A percentile compares a stretch with the other conserved stretches of the same genome.
These are phyloP conservation scores for Carex myosuroides DNA, from an alignment of 176 grass and related monocot species.

Conservation along the genomic window DNA sequence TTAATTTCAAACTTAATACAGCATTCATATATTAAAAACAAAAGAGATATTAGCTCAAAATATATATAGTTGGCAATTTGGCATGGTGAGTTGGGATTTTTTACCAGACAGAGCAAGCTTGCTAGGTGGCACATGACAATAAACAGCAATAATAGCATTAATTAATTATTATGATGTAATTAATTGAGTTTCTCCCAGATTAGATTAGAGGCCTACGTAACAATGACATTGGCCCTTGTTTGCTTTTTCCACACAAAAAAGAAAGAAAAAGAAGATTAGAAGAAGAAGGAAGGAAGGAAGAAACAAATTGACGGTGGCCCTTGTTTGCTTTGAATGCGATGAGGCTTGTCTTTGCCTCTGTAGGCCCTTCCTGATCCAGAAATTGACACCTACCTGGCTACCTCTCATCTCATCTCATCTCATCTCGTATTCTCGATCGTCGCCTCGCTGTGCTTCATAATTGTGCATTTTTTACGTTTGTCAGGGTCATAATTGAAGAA, in stretches of 20 bases:
- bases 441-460: neutral
- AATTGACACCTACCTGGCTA: neutral
- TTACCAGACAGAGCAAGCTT: neutral
- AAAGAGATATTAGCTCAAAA: neutral
- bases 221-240: neutral
- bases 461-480: neutral
- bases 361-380: neutral
- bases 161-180: neutral
- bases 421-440: neutral
- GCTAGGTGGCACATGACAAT: neutral
- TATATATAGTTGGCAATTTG: neutral
- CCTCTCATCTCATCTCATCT: neutral
- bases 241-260: too few species aligned
- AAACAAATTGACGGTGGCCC: neutral
- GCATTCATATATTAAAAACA: neutral
- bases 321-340: neutral
- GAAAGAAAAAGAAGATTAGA: too few species aligned
- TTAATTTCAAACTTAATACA: neutral
- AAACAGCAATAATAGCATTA: constrained; percentile 1
- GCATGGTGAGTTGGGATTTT: neutral
- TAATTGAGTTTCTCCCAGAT: neutral
- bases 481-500: neutral
- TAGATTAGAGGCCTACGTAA: neutral
- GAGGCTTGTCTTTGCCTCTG: neutral
- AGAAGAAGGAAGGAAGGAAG: neutral